Evolutionary conservation across 192 early-diverging fungal species (phyloP), one percentile per base, ranked within the genome.

Genomic region (Dimargaris xerosporica): DNA sequence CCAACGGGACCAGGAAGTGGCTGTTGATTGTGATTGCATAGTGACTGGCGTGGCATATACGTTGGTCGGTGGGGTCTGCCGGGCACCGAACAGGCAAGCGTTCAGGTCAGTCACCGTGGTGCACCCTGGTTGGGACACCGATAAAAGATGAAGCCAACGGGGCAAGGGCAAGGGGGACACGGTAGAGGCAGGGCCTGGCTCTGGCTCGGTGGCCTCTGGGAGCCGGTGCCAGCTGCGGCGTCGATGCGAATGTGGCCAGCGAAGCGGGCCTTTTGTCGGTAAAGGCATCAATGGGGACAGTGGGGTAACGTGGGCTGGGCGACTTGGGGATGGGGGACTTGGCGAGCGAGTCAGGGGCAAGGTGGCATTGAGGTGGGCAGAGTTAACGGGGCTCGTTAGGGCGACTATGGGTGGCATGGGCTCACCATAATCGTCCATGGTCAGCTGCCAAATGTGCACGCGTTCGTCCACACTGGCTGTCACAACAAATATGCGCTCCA

Each of bases 371-470:
- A 16, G 11, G 11, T 16, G 21, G 12, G 46, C 15, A n/a, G 46
- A 16, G 21, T 11, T 16, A 47, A 6, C 4, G 4, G 46, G 4
- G 12, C 11, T 21, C 46, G 11, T 47, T 21, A 21, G 46, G 17
- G 15, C 17, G 46, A 11, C 15, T 21, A 21, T 47, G 46, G 46
- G 17, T 47, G 46, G 21, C 17, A 21, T 1, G 25, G 29, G 54
- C 29, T 15, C 19, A 3, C 26, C 25, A 55, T 55, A 59, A 13
- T 59, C 56, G 17, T 31, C 29, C 31, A 29, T 17, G 2, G 31
- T 59, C 17, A 59, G 11, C 29, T 59, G 56, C 56, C 56, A 59
- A 10, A 59, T 29, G 10, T 59, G 56, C 16, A 39, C 56, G 12
- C 28, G 11, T 39, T 29, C 26, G 30, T 59, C 56, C 23, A 29